These are phyloP conservation scores for Chloranthus sessilifolius DNA, from an alignment of 164 flowering plant species.

Conservation along the genomic window DNA sequence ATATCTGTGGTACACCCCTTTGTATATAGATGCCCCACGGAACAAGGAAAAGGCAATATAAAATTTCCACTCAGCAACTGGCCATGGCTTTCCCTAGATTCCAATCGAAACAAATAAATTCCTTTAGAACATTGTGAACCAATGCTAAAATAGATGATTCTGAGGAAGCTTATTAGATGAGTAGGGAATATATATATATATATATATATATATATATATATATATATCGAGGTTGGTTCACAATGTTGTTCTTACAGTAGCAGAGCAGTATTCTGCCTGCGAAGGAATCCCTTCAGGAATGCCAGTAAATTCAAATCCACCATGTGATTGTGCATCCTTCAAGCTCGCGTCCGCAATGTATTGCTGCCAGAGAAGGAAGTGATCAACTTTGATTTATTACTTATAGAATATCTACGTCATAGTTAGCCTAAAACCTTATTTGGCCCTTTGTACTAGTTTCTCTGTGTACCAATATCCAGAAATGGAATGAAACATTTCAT, in stretches of 20 bases:
- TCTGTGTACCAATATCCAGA: no score
- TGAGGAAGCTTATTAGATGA: background rate
- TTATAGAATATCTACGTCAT: no score
- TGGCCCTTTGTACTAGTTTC: background rate
- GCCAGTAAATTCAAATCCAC: slow-evolving; percentile 59
- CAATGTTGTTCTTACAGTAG: slow-evolving; percentile 51
- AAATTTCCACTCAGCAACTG: slow-evolving; percentile 76
- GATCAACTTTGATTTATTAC: background rate
- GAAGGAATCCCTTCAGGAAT: slow-evolving; percentile 88
- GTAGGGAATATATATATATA: no score
- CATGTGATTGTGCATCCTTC: slow-evolving; percentile 22
- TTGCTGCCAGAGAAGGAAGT: slow-evolving; percentile 45
- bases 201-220: no score
- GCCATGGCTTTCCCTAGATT: slow-evolving; percentile 81
- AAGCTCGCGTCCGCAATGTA: slow-evolving; percentile 41
- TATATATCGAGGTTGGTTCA: no score
- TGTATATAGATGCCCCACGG: slow-evolving; percentile 65
- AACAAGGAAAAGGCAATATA: slow-evolving; percentile 78
- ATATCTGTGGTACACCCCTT: slow-evolving; percentile 71
- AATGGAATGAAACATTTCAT: no score
- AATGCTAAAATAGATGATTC: no score
- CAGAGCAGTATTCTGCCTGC: slow-evolving; percentile 66
- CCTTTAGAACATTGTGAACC: no score
- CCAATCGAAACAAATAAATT: no score
- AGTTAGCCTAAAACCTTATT: no score